Conservation (phyloP, 208 protist genomes). For the Leptomonas seymouri region DNA sequence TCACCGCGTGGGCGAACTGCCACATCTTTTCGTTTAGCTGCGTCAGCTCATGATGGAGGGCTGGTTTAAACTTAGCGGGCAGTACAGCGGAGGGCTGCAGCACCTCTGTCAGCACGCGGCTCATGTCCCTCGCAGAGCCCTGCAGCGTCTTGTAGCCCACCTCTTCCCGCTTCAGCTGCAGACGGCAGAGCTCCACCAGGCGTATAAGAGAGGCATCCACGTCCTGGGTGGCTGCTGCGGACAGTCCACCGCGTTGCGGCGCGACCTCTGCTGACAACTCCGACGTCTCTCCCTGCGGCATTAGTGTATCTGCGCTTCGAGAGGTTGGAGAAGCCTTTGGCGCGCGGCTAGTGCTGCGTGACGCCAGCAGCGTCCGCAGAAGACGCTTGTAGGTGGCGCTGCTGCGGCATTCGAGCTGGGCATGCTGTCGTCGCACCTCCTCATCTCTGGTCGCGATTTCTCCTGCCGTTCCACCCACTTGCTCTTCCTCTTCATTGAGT, state of each 20-base stretch:
- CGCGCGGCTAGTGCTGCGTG: background rate
- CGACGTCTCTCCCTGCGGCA: too few relatives aligned
- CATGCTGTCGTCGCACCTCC: background rate
- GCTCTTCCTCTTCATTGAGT: background rate
- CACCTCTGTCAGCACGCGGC: conserved; percentile 33
- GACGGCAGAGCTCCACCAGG: conserved; percentile 28
- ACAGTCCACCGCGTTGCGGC: background rate
- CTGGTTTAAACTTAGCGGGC: background rate
- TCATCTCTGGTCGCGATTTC: background rate
- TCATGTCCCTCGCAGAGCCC: conserved; percentile 32
- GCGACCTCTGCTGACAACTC: too few relatives aligned
- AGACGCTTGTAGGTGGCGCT: conserved; percentile 22
- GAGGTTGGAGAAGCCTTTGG: too few relatives aligned
- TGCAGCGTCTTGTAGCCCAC: conserved; percentile 28
- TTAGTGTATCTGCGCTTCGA: too few relatives aligned
- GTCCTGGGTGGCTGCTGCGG: too few relatives aligned
- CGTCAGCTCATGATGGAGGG: conserved; percentile 20
- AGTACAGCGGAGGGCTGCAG: conserved; percentile 15
- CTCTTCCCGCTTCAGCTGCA: conserved; percentile 36
- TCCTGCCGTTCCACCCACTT: background rate
- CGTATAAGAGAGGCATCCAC: conserved; percentile 23
- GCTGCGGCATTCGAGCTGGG: conserved; percentile 23
- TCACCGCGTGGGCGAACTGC: conserved; percentile 15
- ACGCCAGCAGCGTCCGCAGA: conserved; percentile 1
- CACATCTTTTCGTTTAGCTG: conserved; percentile 3